These are phyloP conservation scores for Trametes sanguinea DNA, from an alignment of 768 basidiomycete genomes.

Conservation along the genomic window DNA sequence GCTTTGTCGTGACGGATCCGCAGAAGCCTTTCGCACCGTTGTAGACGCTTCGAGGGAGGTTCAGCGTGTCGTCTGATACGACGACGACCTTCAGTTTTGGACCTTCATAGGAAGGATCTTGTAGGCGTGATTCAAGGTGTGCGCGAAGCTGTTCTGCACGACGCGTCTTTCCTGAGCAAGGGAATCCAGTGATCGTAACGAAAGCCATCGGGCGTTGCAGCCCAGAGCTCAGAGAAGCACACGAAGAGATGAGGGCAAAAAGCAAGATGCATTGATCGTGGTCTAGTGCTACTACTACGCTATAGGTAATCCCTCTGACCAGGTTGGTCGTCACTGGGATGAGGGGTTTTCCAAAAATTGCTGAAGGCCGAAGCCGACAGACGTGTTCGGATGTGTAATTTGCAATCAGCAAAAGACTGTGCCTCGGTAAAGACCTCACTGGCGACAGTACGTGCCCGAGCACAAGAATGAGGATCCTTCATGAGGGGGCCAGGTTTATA, in stretches of 20 bases:
- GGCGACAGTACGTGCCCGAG: constrained; percentile 94
- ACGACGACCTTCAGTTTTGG: constrained; percentile 48
- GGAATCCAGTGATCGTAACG: constrained; percentile 86
- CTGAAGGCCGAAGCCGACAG: constrained; percentile 84
- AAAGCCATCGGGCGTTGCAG: constrained; percentile 68
- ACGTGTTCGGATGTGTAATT: constrained; percentile 97
- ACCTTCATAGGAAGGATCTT: constrained; percentile 52
- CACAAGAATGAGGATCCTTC: constrained; percentile 64
- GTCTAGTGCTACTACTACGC: neutral
- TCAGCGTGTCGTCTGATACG: constrained; percentile 75
- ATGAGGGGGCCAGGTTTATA: constrained; percentile 39
- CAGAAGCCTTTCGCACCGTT: constrained; percentile 53
- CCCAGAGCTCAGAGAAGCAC: neutral
- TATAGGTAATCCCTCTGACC: constrained; percentile 20
- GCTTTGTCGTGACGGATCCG: neutral
- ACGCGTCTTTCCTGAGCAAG: constrained; percentile 83
- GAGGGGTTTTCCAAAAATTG: constrained; percentile 79
- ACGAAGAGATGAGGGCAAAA: neutral
- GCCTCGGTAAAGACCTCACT: constrained; percentile 96
- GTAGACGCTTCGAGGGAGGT: constrained; percentile 66
- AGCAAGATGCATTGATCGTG: constrained; percentile 11
- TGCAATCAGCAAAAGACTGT: constrained; percentile 96
- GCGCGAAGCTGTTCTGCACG: constrained; percentile 64
- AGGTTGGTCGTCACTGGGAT: constrained; percentile 16
- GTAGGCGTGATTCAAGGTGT: constrained; percentile 56